phyloP scores from a whole-genome alignment of 768 basidiomycete species.

The Hericium erinaceus region DNA sequence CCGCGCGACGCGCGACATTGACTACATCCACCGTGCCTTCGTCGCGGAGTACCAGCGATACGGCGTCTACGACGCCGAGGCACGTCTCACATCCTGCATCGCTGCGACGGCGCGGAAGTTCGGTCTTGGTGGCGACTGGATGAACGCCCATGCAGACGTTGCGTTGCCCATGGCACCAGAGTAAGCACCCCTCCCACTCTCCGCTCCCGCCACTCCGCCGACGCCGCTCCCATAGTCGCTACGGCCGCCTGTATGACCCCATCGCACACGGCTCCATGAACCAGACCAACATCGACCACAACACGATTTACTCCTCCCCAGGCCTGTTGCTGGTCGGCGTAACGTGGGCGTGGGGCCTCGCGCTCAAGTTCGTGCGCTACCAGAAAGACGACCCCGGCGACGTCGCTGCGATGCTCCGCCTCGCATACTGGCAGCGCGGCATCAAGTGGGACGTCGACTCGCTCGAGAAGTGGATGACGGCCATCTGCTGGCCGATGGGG shows the following conservation, averaged over 20 bases:
- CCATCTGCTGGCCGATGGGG: conserved; percentile 55
- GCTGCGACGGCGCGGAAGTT: conserved; percentile 41
- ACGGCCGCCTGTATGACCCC: conserved; percentile 39
- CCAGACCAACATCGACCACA: conserved; percentile 17
- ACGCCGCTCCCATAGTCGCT: conserved; percentile 9
- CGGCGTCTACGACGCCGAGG: conserved; percentile 43
- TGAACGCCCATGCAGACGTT: conserved; percentile 68
- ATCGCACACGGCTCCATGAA: conserved; percentile 42
- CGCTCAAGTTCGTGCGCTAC: conserved; percentile 65
- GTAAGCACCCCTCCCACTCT: conserved; percentile 29
- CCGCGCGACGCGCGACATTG: conserved; percentile 56
- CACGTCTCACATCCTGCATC: conserved; percentile 49
- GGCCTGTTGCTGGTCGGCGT: conserved; percentile 53
- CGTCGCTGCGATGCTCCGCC: conserved; percentile 58
- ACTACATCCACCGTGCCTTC: conserved; percentile 58
- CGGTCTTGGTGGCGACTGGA: conserved; percentile 57
- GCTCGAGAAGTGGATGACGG: conserved; percentile 49
- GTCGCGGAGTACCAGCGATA: conserved; percentile 40
- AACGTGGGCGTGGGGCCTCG: conserved; percentile 63
- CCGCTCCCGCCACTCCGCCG: neutral
- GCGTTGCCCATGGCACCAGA: conserved; percentile 58
- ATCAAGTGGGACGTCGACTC: conserved; percentile 45
- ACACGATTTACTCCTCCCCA: conserved; percentile 47
- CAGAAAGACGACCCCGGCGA: conserved; percentile 53
- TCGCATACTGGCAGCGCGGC: conserved; percentile 43